Conservation (phyloP, 345 rosid species). For the Syzygium oleosum region DNA sequence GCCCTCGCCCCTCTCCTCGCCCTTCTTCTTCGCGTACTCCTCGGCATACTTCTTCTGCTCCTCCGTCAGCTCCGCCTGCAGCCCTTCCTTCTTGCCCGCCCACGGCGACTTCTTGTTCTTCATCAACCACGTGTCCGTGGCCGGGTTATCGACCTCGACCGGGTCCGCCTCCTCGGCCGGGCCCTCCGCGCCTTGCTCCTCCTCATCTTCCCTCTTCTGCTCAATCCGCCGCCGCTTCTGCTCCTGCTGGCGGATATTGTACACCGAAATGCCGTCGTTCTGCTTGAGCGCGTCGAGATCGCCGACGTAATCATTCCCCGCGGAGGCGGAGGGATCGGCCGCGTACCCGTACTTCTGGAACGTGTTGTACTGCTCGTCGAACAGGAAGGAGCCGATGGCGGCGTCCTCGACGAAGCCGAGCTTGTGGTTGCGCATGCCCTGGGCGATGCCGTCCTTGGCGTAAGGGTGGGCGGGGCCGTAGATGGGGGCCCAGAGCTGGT, state of each 20-base stretch:
- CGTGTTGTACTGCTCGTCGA: slow-evolving; percentile 91
- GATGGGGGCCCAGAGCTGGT: slow-evolving; percentile 93
- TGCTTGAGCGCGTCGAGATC: slow-evolving; percentile 58
- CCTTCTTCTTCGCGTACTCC: slow-evolving; percentile 90
- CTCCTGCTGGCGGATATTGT: slow-evolving; percentile 69
- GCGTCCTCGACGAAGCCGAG: slow-evolving; percentile 96
- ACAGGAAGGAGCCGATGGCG: slow-evolving; percentile 67
- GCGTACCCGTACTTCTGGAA: slow-evolving; percentile 88
- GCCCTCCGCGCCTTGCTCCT: slow-evolving; percentile 17
- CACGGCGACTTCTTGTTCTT: slow-evolving; percentile 91
- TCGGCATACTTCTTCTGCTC: slow-evolving; percentile 98
- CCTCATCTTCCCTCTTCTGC: slow-evolving; percentile 38
- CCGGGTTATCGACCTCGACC: slow-evolving; percentile 69
- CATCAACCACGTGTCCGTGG: slow-evolving; percentile 65
- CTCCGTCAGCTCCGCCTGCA: slow-evolving; percentile 75
- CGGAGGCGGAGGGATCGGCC: slow-evolving; percentile 60
- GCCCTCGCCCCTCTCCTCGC: slow-evolving; percentile 52
- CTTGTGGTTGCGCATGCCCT: slow-evolving; percentile 97
- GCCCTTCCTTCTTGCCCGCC: slow-evolving; percentile 88
- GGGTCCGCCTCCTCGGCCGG: slow-evolving; percentile 19
- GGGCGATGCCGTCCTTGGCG: slow-evolving; percentile 92
- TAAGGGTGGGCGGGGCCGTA: slow-evolving; percentile 83
- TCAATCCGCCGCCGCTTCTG: slow-evolving; percentile 73
- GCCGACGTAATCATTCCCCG: slow-evolving; percentile 63
- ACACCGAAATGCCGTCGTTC: slow-evolving; percentile 66